Percentiles rank a stretch among this genome's conserved stretches.
Conservation (phyloP, 768 basidiomycete species). For the Ramaria sp. region DNA sequence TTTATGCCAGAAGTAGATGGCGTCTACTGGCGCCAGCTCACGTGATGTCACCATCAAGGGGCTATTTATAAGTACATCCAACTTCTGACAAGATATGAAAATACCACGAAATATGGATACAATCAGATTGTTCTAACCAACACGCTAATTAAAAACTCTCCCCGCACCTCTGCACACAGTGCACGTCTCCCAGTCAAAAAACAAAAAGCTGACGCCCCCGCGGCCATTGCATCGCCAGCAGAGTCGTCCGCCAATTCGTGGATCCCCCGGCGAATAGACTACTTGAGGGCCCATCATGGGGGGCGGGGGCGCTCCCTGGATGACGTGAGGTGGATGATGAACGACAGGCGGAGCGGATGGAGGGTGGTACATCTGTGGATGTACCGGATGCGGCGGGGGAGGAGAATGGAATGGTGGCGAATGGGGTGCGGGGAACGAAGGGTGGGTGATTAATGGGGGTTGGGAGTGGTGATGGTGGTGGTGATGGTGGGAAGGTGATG, state of each 20-base stretch:
- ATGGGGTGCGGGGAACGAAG: not conserved
- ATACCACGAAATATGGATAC: too few relatives aligned
- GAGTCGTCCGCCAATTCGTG: slow-evolving; percentile 52
- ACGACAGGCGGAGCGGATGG: not conserved
- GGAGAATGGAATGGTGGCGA: not conserved
- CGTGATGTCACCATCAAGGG: too few relatives aligned
- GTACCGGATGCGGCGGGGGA: slow-evolving; percentile 12
- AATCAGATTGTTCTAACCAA: too few relatives aligned
- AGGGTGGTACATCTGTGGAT: not conserved
- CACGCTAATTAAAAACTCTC: slow-evolving; percentile 24
- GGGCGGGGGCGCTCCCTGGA: slow-evolving; percentile 11
- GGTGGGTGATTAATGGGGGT: not conserved
- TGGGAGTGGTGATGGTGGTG: not conserved
- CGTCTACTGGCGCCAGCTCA: too few relatives aligned
- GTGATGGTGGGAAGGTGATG: not conserved
- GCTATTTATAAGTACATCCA: too few relatives aligned
- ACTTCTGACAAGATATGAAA: too few relatives aligned
- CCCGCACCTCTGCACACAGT: slow-evolving; percentile 54
- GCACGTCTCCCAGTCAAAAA: slow-evolving; percentile 48
- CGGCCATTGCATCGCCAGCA: slow-evolving; percentile 60
- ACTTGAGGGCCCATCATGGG: slow-evolving; percentile 19
- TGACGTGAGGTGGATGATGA: not conserved
- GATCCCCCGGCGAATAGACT: slow-evolving; percentile 54
- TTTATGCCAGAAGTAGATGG: too few relatives aligned
- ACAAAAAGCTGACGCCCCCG: slow-evolving; percentile 39